A percentile compares a stretch with the other conserved stretches of the same genome.
These are phyloP conservation scores for Elaeis oleifera DNA, from an alignment of 202 grass and related monocot genomes.

Conservation along the genomic window DNA sequence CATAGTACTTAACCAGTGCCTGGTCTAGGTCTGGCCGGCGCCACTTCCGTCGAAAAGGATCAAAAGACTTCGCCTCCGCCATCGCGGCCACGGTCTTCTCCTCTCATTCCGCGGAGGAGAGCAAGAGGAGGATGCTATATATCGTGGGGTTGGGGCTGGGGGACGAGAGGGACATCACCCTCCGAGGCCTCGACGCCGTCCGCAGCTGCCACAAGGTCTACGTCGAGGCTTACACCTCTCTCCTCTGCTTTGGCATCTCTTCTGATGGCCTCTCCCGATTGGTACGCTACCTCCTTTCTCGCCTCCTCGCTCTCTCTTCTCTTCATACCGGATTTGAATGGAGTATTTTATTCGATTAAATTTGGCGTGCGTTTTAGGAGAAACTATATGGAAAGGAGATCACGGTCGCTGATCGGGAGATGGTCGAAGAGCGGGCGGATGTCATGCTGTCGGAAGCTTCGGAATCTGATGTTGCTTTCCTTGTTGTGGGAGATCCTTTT, in stretches of 20 bases:
- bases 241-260: slow-evolving; percentile 80
- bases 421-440: slow-evolving; percentile 83
- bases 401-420: slow-evolving; percentile 73
- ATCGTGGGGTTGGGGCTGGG: slow-evolving; percentile 82
- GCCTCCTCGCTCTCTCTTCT: neutral
- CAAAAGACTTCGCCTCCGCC: no score
- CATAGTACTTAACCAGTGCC: no score
- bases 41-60: no score
- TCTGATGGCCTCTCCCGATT: slow-evolving; percentile 59
- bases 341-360: neutral
- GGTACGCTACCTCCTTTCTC: slow-evolving; percentile 15
- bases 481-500: slow-evolving; percentile 87
- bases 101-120: no score
- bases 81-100: no score
- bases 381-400: slow-evolving; percentile 82
- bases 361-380: slow-evolving; percentile 36
- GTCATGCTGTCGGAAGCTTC: slow-evolving; percentile 44
- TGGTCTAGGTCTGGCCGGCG: no score
- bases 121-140: slow-evolving; percentile 55
- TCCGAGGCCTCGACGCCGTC: slow-evolving; percentile 75
- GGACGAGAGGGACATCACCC: slow-evolving; percentile 86
- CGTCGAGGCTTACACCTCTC: slow-evolving; percentile 95
- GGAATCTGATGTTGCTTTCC: slow-evolving; percentile 57
- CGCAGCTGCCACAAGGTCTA: slow-evolving; percentile 65
- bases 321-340: slow-evolving; percentile 6